Conservation (phyloP, 1,284 basidiomycete species). For the Mycena citricolor region DNA sequence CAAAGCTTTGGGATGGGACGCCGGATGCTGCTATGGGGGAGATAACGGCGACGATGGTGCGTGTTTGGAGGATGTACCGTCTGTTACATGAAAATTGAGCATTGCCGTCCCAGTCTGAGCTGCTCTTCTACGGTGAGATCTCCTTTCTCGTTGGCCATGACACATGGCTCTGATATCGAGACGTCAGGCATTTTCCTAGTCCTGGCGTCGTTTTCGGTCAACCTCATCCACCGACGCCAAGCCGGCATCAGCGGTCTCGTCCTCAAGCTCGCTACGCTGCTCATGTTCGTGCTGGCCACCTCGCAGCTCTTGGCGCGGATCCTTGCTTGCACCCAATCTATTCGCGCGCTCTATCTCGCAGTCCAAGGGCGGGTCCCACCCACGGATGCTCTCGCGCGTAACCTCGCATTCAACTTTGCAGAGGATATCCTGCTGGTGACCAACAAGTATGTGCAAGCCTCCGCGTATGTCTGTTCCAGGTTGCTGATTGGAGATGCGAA, state of each 20-base stretch:
- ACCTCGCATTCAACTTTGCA: slow-evolving; percentile 10
- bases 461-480: neutral
- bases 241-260: neutral
- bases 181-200: slow-evolving; percentile 18
- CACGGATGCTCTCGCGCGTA: neutral
- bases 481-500: neutral
- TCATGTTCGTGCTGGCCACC: slow-evolving; percentile 16
- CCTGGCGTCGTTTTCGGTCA: slow-evolving; percentile 15
- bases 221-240: slow-evolving; percentile 7
- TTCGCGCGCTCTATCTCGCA: slow-evolving; percentile 5
- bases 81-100: neutral
- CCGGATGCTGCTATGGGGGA: slow-evolving; percentile 13
- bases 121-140: slow-evolving; percentile 15
- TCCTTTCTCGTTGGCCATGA: neutral
- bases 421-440: slow-evolving; percentile 19
- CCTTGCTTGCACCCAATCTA: neutral
- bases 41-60: slow-evolving; percentile 9
- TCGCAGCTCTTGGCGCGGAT: slow-evolving; percentile 10
- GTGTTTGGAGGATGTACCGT: neutral
- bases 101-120: slow-evolving; percentile 5
- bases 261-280: slow-evolving; percentile 6
- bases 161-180: neutral
- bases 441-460: slow-evolving; percentile 14
- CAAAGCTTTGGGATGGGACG: slow-evolving; percentile 10
- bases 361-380: slow-evolving; percentile 10